These are phyloP conservation scores for Mayamaea pseudoterrestris DNA, from an alignment of 108 stramenopile genomes.

Conservation along the genomic window DNA sequence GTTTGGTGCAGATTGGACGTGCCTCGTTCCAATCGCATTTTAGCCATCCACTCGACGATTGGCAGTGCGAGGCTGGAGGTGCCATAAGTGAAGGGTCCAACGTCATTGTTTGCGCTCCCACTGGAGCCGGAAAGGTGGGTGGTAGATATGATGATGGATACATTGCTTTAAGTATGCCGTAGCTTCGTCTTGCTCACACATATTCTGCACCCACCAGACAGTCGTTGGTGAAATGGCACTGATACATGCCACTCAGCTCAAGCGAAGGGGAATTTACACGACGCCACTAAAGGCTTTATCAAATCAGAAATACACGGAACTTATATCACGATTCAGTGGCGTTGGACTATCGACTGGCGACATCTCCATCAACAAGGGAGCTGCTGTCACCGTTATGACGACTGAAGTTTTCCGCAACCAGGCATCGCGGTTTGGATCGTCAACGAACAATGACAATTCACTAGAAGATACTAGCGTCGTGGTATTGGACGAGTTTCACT, in stretches of 20 bases:
- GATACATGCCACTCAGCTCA: slow-evolving; percentile 43
- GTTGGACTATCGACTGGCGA: slow-evolving; percentile 68
- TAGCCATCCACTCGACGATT: slow-evolving; percentile 42
- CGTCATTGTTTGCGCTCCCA: slow-evolving; percentile 89
- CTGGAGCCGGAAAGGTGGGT: slow-evolving; percentile 44
- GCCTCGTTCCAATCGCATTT: slow-evolving; percentile 28
- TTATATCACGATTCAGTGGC: slow-evolving; percentile 29
- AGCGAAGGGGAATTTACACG: slow-evolving; percentile 73
- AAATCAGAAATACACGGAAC: slow-evolving; percentile 89
- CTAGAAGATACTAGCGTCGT: slow-evolving; percentile 35
- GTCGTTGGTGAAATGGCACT: slow-evolving; percentile 86
- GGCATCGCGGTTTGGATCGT: slow-evolving; percentile 64
- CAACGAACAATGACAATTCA: slow-evolving; percentile 5
- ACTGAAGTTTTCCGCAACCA: slow-evolving; percentile 94
- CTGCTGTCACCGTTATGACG: slow-evolving; percentile 84
- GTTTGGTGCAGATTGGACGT: too few relatives aligned
- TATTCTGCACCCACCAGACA: slow-evolving; percentile 25
- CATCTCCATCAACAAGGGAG: slow-evolving; percentile 73
- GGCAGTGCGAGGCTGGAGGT: slow-evolving; percentile 50
- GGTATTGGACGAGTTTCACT: slow-evolving; percentile 95
- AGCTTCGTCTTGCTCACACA: not conserved
- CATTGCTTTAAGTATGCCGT: not conserved
- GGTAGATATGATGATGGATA: not conserved
- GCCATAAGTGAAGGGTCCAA: slow-evolving; percentile 47
- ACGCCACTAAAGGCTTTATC: slow-evolving; percentile 90